These are phyloP conservation scores for Acacia melanoxylon DNA, from an alignment of 306 rosid species.

Conservation along the genomic window DNA sequence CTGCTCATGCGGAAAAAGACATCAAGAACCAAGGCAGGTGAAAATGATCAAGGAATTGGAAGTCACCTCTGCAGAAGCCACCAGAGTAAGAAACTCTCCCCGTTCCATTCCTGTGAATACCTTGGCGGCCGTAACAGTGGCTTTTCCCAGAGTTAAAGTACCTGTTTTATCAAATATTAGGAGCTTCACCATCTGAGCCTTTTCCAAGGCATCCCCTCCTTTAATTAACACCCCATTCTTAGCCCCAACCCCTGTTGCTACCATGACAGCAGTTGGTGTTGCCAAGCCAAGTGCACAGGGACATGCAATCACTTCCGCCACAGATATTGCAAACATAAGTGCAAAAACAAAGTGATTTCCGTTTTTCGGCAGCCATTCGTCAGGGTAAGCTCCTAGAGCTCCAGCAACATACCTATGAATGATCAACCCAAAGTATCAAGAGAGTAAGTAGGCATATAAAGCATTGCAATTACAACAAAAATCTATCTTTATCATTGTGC, in stretches of 20 bases:
- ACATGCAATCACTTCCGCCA: slow-evolving; percentile 76
- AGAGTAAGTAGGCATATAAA: not conserved
- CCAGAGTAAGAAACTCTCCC: slow-evolving; percentile 65
- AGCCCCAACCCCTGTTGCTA: slow-evolving; percentile 81
- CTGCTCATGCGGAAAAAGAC: not conserved
- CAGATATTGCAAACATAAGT: slow-evolving; percentile 76
- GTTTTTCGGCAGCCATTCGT: slow-evolving; percentile 58
- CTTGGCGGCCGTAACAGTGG: slow-evolving; percentile 64
- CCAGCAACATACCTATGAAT: slow-evolving; percentile 58
- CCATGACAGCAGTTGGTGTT: slow-evolving; percentile 86
- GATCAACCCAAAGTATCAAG: not conserved
- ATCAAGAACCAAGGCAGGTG: not conserved
- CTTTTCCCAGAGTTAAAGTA: slow-evolving; percentile 77
- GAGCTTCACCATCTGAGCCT: slow-evolving; percentile 63
- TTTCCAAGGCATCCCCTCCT: slow-evolving; percentile 81
- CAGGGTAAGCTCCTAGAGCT: slow-evolving; percentile 59
- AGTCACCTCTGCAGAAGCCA: slow-evolving; percentile 74
- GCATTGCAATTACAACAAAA: not conserved
- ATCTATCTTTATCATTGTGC: not conserved
- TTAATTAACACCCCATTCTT: slow-evolving; percentile 73
- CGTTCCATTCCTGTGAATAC: slow-evolving; percentile 60
- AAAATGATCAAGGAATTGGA: slow-evolving; percentile 13
- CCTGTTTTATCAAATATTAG: slow-evolving; percentile 85
- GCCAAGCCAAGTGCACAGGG: slow-evolving; percentile 84
- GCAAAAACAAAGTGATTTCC: slow-evolving; percentile 78